Evolutionary conservation across 495 filamentous ascomycete genomes (phyloP).

Genomic region (Talaromyces wortmannii): DNA sequence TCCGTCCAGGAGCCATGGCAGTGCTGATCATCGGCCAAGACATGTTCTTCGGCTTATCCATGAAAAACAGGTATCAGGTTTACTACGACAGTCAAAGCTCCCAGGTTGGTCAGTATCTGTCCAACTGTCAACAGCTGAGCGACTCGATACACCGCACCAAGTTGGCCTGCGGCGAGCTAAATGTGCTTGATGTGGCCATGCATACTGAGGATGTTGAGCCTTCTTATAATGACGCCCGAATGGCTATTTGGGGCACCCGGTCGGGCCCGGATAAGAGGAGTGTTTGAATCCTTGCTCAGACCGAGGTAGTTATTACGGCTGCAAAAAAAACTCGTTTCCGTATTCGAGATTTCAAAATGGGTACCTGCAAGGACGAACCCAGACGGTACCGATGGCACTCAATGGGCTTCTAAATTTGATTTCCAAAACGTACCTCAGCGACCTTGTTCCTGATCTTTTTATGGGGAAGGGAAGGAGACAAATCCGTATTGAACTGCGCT

Average conservation of each 20-base stretch:
- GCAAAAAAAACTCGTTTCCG: neutral
- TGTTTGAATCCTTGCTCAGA: neutral
- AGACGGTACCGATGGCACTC: neutral
- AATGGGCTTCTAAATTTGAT: neutral
- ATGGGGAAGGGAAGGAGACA: neutral
- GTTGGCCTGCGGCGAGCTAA: conserved; percentile 1
- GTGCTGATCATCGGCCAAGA: neutral
- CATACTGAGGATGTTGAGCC: neutral
- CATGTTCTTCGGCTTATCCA: conserved; percentile 1
- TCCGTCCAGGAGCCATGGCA: neutral
- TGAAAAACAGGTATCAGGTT: neutral
- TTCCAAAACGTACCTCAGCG: neutral
- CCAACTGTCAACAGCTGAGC: neutral
- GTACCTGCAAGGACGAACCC: neutral
- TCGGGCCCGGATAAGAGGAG: neutral
- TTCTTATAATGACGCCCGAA: neutral
- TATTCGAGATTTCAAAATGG: neutral
- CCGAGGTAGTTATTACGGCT: neutral
- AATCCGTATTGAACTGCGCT: neutral
- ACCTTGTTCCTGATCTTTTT: neutral
- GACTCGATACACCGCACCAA: neutral
- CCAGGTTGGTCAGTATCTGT: neutral
- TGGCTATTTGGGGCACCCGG: neutral
- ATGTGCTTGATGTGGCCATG: conserved; percentile 2
- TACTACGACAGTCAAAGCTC: neutral